Evolutionary conservation across 306 rosid species (phyloP), one percentile per base, ranked within the genome.

Genomic region (Sophora flavescens): DNA sequence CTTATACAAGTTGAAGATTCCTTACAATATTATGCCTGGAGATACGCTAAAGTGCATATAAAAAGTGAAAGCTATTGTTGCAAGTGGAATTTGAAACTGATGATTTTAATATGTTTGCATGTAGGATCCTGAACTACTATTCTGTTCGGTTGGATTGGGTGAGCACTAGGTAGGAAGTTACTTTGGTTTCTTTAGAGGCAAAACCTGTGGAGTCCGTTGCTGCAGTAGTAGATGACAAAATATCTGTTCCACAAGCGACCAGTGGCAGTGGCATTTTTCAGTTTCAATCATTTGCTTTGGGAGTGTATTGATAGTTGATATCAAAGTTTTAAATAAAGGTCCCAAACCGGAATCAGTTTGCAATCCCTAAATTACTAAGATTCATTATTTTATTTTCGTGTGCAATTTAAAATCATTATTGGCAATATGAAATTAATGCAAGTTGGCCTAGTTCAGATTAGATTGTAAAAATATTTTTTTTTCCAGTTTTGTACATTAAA

Each of bases 121-220:
- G 84, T 18, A 92, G 97, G 93, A 81, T 92, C 89, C 84, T 95
- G 13, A 87, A 84, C 77, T 95, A 90, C 78, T 92, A 82, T 83
- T 84, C 98, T 57, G 58, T 6, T 65, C 53, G 86, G 42, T 59
- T 92, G 85, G 83, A 90, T 65, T 89, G 95, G 95, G 8, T 5
- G 41, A 56, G 28, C 39, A 75, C 88, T 6, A 60, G 80, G 50
- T 83, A 84, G n/a, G 92, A 66, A 66, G 92, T 92, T 6, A 97
- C 92, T 71, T 42, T 90, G 6, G 74, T 92, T 78, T 84, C 98
- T 7, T 18, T 90, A 64, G 90, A 86, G 73, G 96, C 97, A 45
- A 89, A 96, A 8, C 44, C 85, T 32, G 96, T 90, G 75, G 98
- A 92, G 63, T 95, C 96, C 15, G 82, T 82, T 54, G 65, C 86